These are phyloP conservation scores for Hericium rajendrae DNA, from an alignment of 768 basidiomycete species.

Conservation along the genomic window DNA sequence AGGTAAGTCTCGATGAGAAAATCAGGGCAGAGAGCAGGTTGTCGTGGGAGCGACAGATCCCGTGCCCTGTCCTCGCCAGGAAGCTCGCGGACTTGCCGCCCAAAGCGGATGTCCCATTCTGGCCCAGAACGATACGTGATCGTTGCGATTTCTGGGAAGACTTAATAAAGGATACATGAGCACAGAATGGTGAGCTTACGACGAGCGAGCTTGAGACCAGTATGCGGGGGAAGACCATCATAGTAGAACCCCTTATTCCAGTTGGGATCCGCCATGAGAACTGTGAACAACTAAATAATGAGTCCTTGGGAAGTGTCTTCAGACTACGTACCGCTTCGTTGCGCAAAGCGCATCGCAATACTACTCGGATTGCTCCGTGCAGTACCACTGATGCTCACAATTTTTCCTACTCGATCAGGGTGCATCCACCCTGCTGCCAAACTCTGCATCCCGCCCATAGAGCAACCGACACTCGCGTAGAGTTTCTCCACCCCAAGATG, in stretches of 20 bases:
- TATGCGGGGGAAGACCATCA: slow-evolving; percentile 88
- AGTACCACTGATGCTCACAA: slow-evolving; percentile 92
- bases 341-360: slow-evolving; percentile 93
- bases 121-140: slow-evolving; percentile 99
- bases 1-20: slow-evolving; percentile 98
- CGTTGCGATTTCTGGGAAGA: slow-evolving; percentile 81
- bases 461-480: slow-evolving; percentile 89
- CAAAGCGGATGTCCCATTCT: slow-evolving; percentile 99
- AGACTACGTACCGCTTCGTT: slow-evolving; percentile 72
- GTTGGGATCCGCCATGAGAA: slow-evolving; percentile 98
- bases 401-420: slow-evolving; percentile 79
- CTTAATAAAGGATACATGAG: slow-evolving; percentile 7
- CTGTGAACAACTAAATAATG: slow-evolving; percentile 30
- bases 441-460: slow-evolving; percentile 99
- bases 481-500: slow-evolving; percentile 74
- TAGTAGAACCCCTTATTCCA: slow-evolving; percentile 99
- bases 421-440: slow-evolving; percentile 90
- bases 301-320: slow-evolving; percentile 1
- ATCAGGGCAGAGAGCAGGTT: slow-evolving; percentile 87
- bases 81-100: slow-evolving; percentile 51
- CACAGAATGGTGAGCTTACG: slow-evolving; percentile 40
- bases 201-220: slow-evolving; percentile 96
- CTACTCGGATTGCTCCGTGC: slow-evolving; percentile 87
- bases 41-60: slow-evolving; percentile 14
- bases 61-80: slow-evolving; percentile 16